phyloP scores from a whole-genome alignment of 768 basidiomycete species.

The Kwoniella bestiolae region DNA sequence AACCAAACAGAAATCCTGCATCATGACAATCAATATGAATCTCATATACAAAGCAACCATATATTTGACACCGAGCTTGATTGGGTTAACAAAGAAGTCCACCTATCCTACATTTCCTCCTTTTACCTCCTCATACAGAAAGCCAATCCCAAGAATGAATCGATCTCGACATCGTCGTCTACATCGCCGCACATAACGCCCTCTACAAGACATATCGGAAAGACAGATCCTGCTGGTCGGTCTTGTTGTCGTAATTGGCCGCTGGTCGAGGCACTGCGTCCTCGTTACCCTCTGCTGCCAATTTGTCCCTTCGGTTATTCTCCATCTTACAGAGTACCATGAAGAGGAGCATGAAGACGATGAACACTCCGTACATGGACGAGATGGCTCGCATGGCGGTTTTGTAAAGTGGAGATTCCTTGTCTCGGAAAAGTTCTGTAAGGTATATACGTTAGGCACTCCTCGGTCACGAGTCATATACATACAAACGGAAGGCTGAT shows the following conservation, averaged over 20 bases:
- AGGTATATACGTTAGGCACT: neutral
- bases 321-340: conserved; percentile 33
- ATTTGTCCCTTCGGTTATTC: conserved; percentile 36
- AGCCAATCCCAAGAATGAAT: too few species aligned
- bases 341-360: conserved; percentile 30
- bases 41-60: too few species aligned
- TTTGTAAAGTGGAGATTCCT: conserved; percentile 33
- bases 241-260: conserved; percentile 28
- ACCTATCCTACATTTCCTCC: too few species aligned
- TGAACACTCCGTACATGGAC: conserved; percentile 29
- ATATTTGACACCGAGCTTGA: too few species aligned
- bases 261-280: conserved; percentile 29
- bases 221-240: conserved; percentile 36
- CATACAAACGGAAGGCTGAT: neutral
- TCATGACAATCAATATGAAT: too few species aligned
- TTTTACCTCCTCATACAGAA: too few species aligned
- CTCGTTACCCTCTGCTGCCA: conserved; percentile 37
- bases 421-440: conserved; percentile 13
- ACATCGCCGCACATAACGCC: too few species aligned
- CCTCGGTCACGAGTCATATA: neutral
- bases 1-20: too few species aligned
- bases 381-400: conserved; percentile 36
- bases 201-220: conserved; percentile 37
- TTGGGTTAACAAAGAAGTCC: too few species aligned
- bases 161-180: too few species aligned